These are phyloP conservation scores for Lodderomyces theae DNA, from an alignment of 1,139 yeast species.

Conservation along the genomic window DNA sequence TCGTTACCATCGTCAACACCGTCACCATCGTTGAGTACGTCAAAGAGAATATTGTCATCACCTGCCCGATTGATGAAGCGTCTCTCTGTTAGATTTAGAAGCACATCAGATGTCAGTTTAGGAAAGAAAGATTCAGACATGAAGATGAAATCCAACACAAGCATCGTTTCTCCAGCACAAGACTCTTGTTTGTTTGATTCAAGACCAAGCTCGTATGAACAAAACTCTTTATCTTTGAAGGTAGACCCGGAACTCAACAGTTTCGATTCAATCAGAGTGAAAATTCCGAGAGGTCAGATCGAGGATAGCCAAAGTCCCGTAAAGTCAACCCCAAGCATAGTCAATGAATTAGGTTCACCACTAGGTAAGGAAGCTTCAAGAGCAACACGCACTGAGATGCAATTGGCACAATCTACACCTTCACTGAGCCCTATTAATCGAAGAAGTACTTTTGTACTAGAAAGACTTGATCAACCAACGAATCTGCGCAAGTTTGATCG, in stretches of 20 bases:
- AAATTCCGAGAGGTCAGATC: too few relatives aligned
- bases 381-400: neutral
- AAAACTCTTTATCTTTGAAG: neutral
- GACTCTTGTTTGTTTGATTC: neutral
- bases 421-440: too few relatives aligned
- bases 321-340: neutral
- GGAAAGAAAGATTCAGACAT: neutral
- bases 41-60: slow-evolving; percentile 5
- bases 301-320: too few relatives aligned
- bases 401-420: neutral
- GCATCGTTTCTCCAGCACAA: neutral
- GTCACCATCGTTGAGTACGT: neutral
- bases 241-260: too few relatives aligned
- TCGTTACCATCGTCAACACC: too few relatives aligned
- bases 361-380: neutral
- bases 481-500: neutral
- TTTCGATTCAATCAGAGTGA: neutral
- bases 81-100: slow-evolving; percentile 9
- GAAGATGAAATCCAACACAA: neutral
- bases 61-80: slow-evolving; percentile 11
- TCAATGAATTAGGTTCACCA: slow-evolving; percentile 1
- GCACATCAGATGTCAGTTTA: neutral
- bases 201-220: neutral
- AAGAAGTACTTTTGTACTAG: too few relatives aligned
- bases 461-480: neutral